phyloP scores from a whole-genome alignment of 164 flowering plant genomes.

The Aristolochia contorta region DNA sequence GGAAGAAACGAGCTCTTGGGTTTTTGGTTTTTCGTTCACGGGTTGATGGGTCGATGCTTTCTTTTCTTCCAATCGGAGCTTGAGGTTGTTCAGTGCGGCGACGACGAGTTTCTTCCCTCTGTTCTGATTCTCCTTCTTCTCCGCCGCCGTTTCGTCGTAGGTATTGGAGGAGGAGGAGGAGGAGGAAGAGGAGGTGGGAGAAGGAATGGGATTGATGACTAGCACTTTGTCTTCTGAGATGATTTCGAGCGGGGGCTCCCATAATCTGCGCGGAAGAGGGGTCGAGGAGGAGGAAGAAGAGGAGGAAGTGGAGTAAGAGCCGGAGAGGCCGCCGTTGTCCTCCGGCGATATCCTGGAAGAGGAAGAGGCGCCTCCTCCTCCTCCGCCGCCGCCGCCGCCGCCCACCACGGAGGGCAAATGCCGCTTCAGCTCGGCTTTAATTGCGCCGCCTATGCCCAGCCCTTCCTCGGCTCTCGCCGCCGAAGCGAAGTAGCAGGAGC shows the following conservation, averaged over 20 bases:
- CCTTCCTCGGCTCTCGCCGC: background rate
- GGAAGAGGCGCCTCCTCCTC: background rate
- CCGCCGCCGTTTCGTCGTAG: background rate
- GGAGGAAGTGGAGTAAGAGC: background rate
- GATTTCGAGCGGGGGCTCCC: slow-evolving; percentile 12
- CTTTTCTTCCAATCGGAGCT: background rate
- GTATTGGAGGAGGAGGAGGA: background rate
- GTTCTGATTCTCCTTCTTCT: background rate
- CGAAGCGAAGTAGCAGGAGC: slow-evolving; percentile 8
- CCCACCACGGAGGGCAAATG: background rate
- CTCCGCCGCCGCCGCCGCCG: background rate
- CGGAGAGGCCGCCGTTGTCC: background rate
- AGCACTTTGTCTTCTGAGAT: slow-evolving; percentile 7
- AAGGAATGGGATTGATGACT: background rate
- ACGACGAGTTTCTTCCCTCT: slow-evolving; percentile 5
- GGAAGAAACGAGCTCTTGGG: no score
- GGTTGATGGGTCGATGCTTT: no score
- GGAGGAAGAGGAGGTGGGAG: no score
- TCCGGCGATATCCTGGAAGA: slow-evolving; percentile 13
- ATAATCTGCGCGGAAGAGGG: slow-evolving; percentile 9
- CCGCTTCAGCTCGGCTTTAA: slow-evolving; percentile 6
- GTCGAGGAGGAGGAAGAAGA: background rate
- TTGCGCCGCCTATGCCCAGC: background rate
- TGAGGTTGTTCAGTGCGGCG: background rate
- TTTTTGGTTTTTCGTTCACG: no score